Base-by-base conservation (phyloP, 2,329 filamentous ascomycete genomes). In the Apiospora saccharicola region DNA sequence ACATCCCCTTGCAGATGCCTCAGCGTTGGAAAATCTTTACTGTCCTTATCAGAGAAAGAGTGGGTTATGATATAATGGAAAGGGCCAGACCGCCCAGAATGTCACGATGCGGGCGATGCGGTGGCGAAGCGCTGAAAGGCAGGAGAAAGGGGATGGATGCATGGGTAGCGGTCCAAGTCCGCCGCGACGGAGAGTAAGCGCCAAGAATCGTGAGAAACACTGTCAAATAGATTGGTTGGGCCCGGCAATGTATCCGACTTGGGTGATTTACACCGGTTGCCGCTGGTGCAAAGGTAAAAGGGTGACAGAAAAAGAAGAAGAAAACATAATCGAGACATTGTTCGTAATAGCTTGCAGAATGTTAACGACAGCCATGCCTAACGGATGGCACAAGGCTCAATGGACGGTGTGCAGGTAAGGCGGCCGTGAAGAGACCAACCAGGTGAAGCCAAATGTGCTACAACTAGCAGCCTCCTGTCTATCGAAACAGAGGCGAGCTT, bases 151-250 rank as follows among this genome's bases (percentile, higher is more conserved):
- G 57, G 30, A 34, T 19, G 7, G 30, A 64, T 64, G 57, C 57
- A 64, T 64, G 57, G 34, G 57, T 64, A 64, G 37, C 57, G 57
- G 57, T n/a, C 57, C 57, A 64, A 41, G 57, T 41, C 57, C 57
- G 57, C 57, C 30, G 26, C 19, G 57, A 8, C 19, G 19, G 57
- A 37, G 19, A 64, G 19, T 41, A 41, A 41, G 34, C 34, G 57
- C 57, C 57, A 64, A 64, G 57, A 41, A 41, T 64, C 57, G 57
- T 41, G 57, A 64, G 22, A 24, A 64, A 64, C 34, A 41, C 34
- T 12, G 57, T 14, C 8, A 64, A 34, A 41, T 61, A 34, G 19
- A n/a, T 41, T 34, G 57, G 57, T 64, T 24, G 57, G 22, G 34
- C 30, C 57, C 57, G 34, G 24, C 57, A 64, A 64, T 64, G 34